Conservation (phyloP, 331 rosid genomes). For the Malus hybrid region DNA sequence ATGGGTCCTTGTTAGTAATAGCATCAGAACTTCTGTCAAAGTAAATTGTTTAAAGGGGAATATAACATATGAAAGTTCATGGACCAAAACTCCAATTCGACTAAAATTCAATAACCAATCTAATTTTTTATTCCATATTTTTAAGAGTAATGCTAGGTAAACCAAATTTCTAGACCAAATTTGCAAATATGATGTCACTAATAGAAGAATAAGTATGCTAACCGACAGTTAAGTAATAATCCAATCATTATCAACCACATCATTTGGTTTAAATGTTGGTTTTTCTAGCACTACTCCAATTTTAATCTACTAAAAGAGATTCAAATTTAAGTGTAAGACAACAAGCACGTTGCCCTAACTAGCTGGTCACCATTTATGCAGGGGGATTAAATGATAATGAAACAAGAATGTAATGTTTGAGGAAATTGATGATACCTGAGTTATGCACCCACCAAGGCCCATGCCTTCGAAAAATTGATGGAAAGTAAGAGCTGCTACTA, state of each 20-base stretch:
- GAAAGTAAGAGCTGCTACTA: conserved; percentile 41
- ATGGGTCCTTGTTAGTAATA: not conserved
- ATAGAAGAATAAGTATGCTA: too few relatives aligned
- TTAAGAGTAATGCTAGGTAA: too few relatives aligned
- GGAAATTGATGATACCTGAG: conserved; percentile 27
- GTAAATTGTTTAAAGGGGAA: not conserved
- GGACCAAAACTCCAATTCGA: not conserved
- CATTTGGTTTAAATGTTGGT: too few relatives aligned
- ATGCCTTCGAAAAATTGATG: conserved; percentile 55
- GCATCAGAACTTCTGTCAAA: not conserved
- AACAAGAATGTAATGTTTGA: too few relatives aligned
- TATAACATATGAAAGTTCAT: not conserved
- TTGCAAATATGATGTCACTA: too few relatives aligned
- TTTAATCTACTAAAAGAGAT: too few relatives aligned
- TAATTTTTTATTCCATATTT: too few relatives aligned
- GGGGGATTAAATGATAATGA: not conserved
- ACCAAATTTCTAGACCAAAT: too few relatives aligned
- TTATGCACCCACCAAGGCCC: conserved; percentile 49
- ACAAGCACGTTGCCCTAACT: not conserved
- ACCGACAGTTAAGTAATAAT: too few relatives aligned
- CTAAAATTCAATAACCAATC: not conserved
- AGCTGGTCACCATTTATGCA: not conserved
- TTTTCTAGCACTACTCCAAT: too few relatives aligned
- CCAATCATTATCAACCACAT: too few relatives aligned
- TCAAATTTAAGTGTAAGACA: not conserved